Base-by-base conservation (phyloP, 495 filamentous ascomycete species). In the Aspergillus wentii region DNA sequence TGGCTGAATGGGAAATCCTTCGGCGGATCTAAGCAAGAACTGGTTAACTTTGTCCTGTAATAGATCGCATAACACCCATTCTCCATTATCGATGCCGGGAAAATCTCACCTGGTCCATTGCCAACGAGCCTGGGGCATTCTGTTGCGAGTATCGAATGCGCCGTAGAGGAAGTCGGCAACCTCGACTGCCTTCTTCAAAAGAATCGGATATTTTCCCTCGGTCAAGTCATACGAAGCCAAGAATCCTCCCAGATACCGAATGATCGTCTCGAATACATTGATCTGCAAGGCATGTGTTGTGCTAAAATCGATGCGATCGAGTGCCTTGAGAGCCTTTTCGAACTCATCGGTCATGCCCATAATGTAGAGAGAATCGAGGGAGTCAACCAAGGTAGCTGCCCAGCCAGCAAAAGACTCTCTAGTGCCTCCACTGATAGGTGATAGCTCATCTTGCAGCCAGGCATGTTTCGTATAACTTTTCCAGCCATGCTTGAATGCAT, bases 91-190 rank as follows among this genome's bases (percentile, higher is more conserved):
- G 3, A 11, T 33, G 22, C 3, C 8, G 9, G 15, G 1, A 21
- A 0, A 11, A 17, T 26, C 55, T 57, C 36, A 65, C 61, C 52
- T 61, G 18, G 68, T 63, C 61, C 69, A 74, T 27, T 68, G 48
- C 70, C 68, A 80, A 36, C 71, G 63, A 25, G 73, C 74, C 36
- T 86, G 56, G 8, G 91, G 92, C 88, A 99, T 94, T 37, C 88
- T 75, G 54, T 97, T 97, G 2, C 87, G 86, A 10, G 92, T 97
- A 57, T 99, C 92, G 58, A 99, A 99, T 7, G 86, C 82, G 40
- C 85, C 78, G 66, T 88, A 94, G 22, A 98, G 61, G 35, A 99
- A 75, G 41, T 95, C 86, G 8, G 78, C 94, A 26, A 99, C 67
- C 58, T 95, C 88, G 7, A 76, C 68, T 1, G 92, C 90, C 59